Percentiles rank a stretch among this genome's conserved stretches.
Conservation (phyloP, 148 eudicot species). For the Dianthus caryophyllus region DNA sequence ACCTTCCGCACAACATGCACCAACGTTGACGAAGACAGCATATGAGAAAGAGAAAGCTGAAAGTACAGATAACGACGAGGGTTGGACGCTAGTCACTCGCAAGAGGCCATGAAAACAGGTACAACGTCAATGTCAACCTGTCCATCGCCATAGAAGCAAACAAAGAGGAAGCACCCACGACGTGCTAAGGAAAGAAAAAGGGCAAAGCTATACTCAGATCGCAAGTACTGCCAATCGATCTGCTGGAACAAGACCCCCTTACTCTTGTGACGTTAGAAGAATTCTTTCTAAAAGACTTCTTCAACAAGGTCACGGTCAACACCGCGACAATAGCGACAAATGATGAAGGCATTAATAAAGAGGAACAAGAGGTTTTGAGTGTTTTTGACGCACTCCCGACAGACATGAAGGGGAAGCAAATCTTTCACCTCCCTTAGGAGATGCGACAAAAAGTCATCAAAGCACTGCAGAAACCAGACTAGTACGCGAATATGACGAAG, state of each 20-base stretch:
- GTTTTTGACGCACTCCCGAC: no score
- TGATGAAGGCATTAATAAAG: neutral
- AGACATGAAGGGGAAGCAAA: neutral
- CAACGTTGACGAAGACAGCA: neutral
- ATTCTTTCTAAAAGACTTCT: no score
- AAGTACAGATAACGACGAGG: neutral
- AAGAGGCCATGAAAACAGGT: neutral
- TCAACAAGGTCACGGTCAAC: neutral
- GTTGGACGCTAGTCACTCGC: neutral
- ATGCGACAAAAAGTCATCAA: no score
- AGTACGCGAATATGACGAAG: no score
- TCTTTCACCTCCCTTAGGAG: no score
- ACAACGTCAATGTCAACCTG: neutral
- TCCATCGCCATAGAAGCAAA: neutral
- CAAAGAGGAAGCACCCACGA: neutral
- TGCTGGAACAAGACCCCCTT: neutral
- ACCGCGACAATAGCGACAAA: neutral
- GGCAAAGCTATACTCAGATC: neutral
- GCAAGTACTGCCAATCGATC: neutral
- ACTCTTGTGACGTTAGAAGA: no score
- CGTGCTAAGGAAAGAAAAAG: neutral
- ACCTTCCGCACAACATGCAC: no score
- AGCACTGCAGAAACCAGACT: no score
- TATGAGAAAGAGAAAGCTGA: fast-evolving
- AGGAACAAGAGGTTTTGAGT: neutral